These are phyloP conservation scores for Microcyclospora pomicola DNA, from an alignment of 2,329 filamentous ascomycete species.

Conservation along the genomic window DNA sequence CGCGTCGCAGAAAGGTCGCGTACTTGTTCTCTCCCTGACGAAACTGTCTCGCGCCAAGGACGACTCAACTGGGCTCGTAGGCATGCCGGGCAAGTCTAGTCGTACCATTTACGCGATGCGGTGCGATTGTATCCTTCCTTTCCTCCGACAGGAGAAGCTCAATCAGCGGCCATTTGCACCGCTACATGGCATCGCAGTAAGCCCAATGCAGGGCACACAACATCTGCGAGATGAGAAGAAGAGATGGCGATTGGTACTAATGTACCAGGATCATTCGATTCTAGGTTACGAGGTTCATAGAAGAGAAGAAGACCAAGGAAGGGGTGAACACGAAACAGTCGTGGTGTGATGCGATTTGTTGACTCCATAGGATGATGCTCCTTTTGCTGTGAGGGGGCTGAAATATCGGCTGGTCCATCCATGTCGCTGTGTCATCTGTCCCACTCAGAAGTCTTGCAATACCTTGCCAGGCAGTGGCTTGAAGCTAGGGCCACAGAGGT, in stretches of 20 bases:
- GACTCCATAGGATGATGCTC: too few species aligned
- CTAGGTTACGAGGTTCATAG: slow-evolving; percentile 53
- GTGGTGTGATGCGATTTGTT: too few species aligned
- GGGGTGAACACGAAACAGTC: too few species aligned
- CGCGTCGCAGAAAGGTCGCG: slow-evolving; percentile 53
- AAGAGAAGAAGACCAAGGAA: slow-evolving; percentile 1
- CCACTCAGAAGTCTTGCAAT: too few species aligned
- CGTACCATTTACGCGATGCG: slow-evolving; percentile 31
- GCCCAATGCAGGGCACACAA: slow-evolving; percentile 42
- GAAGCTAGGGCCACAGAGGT: too few species aligned
- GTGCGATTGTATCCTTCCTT: slow-evolving; percentile 44
- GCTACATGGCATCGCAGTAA: slow-evolving; percentile 54
- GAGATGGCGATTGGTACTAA: slow-evolving; percentile 55
- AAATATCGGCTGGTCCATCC: too few species aligned
- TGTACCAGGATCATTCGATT: slow-evolving; percentile 57
- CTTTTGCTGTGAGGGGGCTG: too few species aligned
- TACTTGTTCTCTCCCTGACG: slow-evolving; percentile 49
- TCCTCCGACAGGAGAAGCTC: slow-evolving; percentile 37
- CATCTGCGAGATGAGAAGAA: slow-evolving; percentile 22
- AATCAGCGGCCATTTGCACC: slow-evolving; percentile 34
- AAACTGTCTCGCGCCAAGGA: slow-evolving; percentile 8
- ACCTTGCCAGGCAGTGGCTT: too few species aligned
- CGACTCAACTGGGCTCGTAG: neutral
- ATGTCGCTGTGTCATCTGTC: too few species aligned
- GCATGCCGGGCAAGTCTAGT: neutral